Base-by-base conservation (phyloP, 2,329 filamentous ascomycete species). In the Ploettnerulaceae sp. region DNA sequence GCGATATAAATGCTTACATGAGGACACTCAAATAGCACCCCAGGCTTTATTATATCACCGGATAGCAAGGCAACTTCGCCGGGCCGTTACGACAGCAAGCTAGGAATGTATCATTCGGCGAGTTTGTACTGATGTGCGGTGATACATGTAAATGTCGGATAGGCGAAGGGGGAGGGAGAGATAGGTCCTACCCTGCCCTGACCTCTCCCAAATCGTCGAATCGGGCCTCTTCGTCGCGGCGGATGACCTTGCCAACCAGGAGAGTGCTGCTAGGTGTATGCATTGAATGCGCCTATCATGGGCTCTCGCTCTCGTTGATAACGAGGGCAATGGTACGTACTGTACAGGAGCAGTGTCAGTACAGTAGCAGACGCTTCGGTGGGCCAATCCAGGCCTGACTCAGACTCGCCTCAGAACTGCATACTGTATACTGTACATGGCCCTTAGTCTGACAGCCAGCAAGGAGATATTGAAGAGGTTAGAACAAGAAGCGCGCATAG, bases 401-500 rank as follows among this genome's bases (percentile, higher is more conserved):
- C 24, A 38, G n/a, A 38, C 35, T 38, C 35, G 35, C 35, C 35
- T 21, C 14, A 21, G 8, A 15, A 24, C 24, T 28, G 35, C 35
- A 28, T 38, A 15, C 12, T 21, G 14, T 24, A 7, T 20, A 14
- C 34, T 33, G 15, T 3, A 6, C 4, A 15, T 24, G 35, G 7
- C 35, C n/a, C n/a, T n/a, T n/a, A n/a, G n/a, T n/a, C n/a, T n/a
- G n/a, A 38, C 24, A n/a, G 20, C 35, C 20, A 7, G 12, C 20
- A 17, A 26, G 35, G 35, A 38, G 1, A 21, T 12, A 20, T 36
- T 24, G 34, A 36, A 36, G 34, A 36, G 34, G 34, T 36, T 36
- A 36, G 24, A 38, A 38, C 22, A 38, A 38, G 35, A 38, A 38
- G 24, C 35, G 35, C 35, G 35, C 35, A 26, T 26, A 24, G 14